Conservation (phyloP, 2,329 filamentous ascomycete genomes). For the Ophiocordyceps camponoti-saundersi region DNA sequence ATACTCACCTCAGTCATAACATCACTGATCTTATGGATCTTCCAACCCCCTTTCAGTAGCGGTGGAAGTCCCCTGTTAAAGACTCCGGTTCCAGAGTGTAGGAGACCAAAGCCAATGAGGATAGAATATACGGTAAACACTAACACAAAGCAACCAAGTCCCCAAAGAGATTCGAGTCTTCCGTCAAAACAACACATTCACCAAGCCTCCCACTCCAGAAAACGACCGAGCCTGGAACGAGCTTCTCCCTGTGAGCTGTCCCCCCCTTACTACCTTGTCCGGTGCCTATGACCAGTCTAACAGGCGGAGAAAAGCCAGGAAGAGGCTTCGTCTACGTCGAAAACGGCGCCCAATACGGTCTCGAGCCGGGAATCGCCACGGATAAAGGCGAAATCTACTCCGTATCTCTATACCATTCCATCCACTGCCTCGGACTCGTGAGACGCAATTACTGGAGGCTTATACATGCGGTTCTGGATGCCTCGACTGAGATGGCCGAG, state of each 20-base stretch:
- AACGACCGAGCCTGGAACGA: conserved; percentile 1
- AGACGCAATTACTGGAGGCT: conserved; percentile 2
- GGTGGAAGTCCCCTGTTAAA: background rate
- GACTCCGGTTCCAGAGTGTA: background rate
- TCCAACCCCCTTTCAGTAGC: background rate
- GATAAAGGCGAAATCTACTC: conserved; percentile 1
- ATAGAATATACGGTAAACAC: background rate
- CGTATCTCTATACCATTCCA: conserved; percentile 5
- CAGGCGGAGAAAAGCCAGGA: conserved; percentile 1
- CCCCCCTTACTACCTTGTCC: background rate
- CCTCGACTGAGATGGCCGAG: background rate
- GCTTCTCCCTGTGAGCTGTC: conserved; percentile 1
- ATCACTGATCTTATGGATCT: background rate
- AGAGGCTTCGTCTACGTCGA: conserved; percentile 1
- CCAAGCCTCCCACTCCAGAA: conserved; percentile 1
- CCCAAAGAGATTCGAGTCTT: conserved; percentile 1
- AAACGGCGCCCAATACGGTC: background rate
- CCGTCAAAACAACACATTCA: background rate
- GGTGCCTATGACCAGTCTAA: no score
- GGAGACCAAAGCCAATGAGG: background rate
- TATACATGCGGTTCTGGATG: conserved; percentile 1
- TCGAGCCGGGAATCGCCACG: conserved; percentile 2
- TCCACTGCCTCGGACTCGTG: conserved; percentile 6
- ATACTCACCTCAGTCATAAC: background rate
- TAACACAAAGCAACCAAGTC: background rate